Conservation (phyloP, 257 asterid species). For the Plantago major region DNA sequence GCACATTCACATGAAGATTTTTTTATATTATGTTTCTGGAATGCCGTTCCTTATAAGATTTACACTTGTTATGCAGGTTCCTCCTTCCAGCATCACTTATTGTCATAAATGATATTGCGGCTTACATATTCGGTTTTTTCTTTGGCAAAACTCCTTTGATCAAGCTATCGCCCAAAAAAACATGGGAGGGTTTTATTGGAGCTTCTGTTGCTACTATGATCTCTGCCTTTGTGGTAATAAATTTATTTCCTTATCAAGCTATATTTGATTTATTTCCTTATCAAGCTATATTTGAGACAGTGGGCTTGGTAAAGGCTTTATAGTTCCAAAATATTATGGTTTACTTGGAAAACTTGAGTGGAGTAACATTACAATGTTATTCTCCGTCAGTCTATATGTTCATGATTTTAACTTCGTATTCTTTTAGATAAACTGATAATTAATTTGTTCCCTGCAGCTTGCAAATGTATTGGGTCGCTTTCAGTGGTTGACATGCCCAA, state of each 20-base stretch:
- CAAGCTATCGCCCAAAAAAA: slow-evolving; percentile 83
- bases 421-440: not conserved
- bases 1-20: not conserved
- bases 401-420: too few species aligned
- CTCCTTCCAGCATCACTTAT: slow-evolving; percentile 95
- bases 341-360: too few species aligned
- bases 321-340: too few species aligned
- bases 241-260: not conserved
- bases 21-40: slow-evolving; percentile 6
- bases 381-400: too few species aligned
- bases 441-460: slow-evolving; percentile 49
- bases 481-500: slow-evolving; percentile 97
- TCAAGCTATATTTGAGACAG: too few species aligned
- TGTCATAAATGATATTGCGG: slow-evolving; percentile 75
- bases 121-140: slow-evolving; percentile 81
- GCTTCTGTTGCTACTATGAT: slow-evolving; percentile 75
- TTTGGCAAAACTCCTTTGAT: slow-evolving; percentile 88
- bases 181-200: slow-evolving; percentile 97
- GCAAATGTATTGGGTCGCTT: slow-evolving; percentile 76
- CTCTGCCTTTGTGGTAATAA: slow-evolving; percentile 72
- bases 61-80: slow-evolving; percentile 58
- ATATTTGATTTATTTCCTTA: too few species aligned
- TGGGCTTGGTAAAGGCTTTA: too few species aligned
- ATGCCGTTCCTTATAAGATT: too few species aligned
- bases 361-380: too few species aligned